Evolutionary conservation across 345 rosid genomes (phyloP), one percentile per base, ranked within the genome.

Genomic region (Brassica nigra): DNA sequence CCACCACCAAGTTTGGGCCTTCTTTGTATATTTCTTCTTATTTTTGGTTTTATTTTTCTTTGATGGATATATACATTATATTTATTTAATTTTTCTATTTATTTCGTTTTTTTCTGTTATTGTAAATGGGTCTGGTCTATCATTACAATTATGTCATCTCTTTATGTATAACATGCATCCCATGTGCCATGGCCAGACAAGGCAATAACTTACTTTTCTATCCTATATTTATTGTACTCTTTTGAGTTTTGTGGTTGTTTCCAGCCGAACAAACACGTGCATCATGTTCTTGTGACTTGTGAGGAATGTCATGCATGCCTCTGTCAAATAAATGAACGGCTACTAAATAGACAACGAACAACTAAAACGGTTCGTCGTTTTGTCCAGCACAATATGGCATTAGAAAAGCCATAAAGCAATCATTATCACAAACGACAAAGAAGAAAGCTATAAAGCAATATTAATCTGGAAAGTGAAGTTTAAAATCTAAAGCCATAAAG

Each of bases 61-160:
- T 42, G 70, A 68, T 68, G 83, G 61, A 69, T 75, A 70, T 75
- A 70, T 75, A 49, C 75, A 80, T 75, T 80, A 70, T 80, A 80
- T 80, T 80, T 75, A 75, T 80, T 80, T 68, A 80, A 80, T 80
- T 77, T 73, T 78, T 78, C 55, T 66, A 78, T 78, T 79, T 78
- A 30, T 68, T 80, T 80, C 14, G 68, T 52, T 37, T 16, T 30
- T 31, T 12, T 14, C 23, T 37, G 10, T 5, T 14, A 44, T 73
- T 54, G 64, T 30, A 6, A 42, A 9, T 66, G 68, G 83, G 68
- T 36, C 36, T 37, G 33, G 59, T 39, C 47, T 42, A 30, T 63
- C 59, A 30, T 59, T 66, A 66, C 73, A 30, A 58, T 61, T 73
- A 20, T 73, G 77, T 67, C 16, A 30, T 14, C 27, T 23, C 27